Evolutionary conservation across 129 eudicot genomes (phyloP), one percentile per base, ranked within the genome.

Genomic region (Dittrichia graveolens): DNA sequence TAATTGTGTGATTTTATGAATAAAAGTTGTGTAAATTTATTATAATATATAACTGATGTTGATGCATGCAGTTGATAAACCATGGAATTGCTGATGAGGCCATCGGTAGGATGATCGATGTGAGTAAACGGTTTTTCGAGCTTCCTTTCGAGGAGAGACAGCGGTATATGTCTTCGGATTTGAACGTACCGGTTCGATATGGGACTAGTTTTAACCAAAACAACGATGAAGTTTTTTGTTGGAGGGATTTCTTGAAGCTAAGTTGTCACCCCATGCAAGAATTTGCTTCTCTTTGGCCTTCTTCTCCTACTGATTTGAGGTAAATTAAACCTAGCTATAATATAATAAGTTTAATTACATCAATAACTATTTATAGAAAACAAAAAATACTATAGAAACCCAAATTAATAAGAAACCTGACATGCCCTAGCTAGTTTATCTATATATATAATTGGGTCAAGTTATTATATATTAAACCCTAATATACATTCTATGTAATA

Each of bases 191-290:
- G 1, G 93, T 84, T 65, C 71, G 93, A 46, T 84, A 74, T 39
- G 93, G 93, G 3, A 87, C 93, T 1, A 87, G 93, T 70, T 82
- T 87, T 56, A 87, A 84, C 74, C 93, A 87, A 55, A 87, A 68
- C 37, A 87, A 74, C 15, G 93, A 87, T 66, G 76, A 73, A n/a
- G 87, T 87, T 0, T 87, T 84, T 24, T 84, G 85, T 77, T 87
- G 93, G 93, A 82, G 93, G 54, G 93, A 87, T 14, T 87, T 84
- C 79, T 75, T 87, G 76, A 87, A 87, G 78, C 61, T 87, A 42
- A 83, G 73, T 38, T 84, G 87, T 81, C 69, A 79, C 13, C 82
- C 87, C 66, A 42, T 63, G 37, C 72, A 80, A 39, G 66, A 82
- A 34, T 73, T 18, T 58, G 34, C 70, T 61, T 65, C 89, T 48